Conservation (phyloP, 345 rosid genomes). For the Pugionium dolabratum region DNA sequence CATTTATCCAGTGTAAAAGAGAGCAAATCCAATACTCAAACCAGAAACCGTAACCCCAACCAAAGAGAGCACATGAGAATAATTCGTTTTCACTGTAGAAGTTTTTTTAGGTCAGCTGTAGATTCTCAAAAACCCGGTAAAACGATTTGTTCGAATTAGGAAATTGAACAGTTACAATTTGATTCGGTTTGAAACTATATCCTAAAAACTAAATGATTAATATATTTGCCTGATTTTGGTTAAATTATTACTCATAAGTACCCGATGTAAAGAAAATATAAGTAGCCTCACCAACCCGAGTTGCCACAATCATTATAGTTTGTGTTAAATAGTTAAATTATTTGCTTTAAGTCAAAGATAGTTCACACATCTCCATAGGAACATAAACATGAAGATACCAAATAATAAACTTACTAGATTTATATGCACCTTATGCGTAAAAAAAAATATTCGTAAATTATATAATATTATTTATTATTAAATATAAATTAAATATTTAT, state of each 20-base stretch:
- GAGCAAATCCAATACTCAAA: no score
- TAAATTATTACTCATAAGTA: background rate
- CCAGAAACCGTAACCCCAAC: no score
- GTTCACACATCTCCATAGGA: constrained; percentile 16
- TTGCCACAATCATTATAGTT: constrained; percentile 28
- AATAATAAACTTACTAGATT: background rate
- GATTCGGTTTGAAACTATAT: background rate
- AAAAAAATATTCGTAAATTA: no score
- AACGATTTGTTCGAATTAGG: background rate
- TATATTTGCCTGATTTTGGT: background rate
- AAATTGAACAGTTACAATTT: constrained; percentile 3
- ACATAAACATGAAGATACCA: constrained; percentile 23
- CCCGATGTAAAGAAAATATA: background rate
- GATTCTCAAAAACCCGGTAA: background rate
- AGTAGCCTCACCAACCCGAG: constrained; percentile 22
- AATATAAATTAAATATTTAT: no score
- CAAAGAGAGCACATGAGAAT: no score
- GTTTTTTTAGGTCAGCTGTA: no score
- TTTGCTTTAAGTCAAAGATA: constrained; percentile 35
- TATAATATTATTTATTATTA: no score
- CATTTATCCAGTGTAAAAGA: no score
- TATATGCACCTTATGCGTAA: no score
- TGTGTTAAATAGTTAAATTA: constrained; percentile 25
- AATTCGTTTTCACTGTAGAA: no score
- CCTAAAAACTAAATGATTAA: background rate